A percentile compares a stretch with the other conserved stretches of the same genome.
Conservation (phyloP, 2,329 filamentous ascomycete genomes). For the Fusarium longipes region DNA sequence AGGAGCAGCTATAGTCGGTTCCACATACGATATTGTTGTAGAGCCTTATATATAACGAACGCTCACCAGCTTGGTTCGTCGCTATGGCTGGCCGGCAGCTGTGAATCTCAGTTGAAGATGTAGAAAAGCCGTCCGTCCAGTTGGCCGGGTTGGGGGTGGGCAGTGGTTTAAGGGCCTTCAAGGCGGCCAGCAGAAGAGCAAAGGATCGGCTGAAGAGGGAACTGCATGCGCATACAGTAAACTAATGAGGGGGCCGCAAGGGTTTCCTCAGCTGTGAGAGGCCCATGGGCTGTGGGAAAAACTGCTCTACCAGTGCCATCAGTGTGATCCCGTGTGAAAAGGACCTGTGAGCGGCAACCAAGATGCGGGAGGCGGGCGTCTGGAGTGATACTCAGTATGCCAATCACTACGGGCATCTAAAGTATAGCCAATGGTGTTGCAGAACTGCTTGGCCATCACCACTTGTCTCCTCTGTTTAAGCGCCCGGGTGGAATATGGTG, state of each 20-base stretch:
- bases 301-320: conserved; percentile 6
- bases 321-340: conserved; percentile 31
- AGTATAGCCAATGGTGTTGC: conserved; percentile 45
- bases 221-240: not conserved
- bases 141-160: conserved; percentile 37
- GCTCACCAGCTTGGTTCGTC: conserved; percentile 18
- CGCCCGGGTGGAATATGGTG: conserved; percentile 47
- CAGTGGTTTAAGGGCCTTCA: conserved; percentile 46
- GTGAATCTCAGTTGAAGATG: conserved; percentile 21
- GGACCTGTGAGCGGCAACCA: conserved; percentile 31
- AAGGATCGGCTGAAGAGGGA: conserved; percentile 15
- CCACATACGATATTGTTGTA: conserved; percentile 30
- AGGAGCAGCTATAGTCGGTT: conserved; percentile 36
- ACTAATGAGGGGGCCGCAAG: not conserved
- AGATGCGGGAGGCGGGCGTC: conserved; percentile 30
- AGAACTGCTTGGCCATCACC: conserved; percentile 30
- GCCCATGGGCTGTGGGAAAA: conserved; percentile 6
- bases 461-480: conserved; percentile 46
- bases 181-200: conserved; percentile 26
- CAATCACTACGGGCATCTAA: conserved; percentile 28
- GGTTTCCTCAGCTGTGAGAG: conserved; percentile 26
- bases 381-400: conserved; percentile 33
- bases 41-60: conserved; percentile 2
- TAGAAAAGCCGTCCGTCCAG: conserved; percentile 11
- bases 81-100: conserved; percentile 30